A percentile compares a stretch with the other conserved stretches of the same genome.
Evolutionary conservation across 208 protist species (phyloP).

Genomic region (Balamuthia mandrillaris): DNA sequence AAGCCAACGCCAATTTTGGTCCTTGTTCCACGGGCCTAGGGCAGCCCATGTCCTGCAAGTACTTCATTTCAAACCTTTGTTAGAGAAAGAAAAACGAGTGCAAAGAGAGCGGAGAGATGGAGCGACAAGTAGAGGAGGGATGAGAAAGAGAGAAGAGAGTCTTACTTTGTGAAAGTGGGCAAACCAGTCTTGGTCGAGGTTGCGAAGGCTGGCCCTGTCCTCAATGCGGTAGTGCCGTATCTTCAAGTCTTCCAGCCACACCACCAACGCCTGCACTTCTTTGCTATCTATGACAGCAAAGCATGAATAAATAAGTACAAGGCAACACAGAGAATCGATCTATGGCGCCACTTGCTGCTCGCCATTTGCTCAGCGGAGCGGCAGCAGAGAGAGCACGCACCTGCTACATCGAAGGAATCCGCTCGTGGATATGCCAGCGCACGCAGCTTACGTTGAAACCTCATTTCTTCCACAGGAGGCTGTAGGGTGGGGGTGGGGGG

Average conservation of each 20-base stretch:
- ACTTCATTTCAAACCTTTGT: neutral
- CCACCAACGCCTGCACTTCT: constrained; percentile 13
- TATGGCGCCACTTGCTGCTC: no score
- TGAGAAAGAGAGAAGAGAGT: neutral
- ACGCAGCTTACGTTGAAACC: no score
- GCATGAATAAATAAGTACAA: no score
- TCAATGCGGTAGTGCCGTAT: neutral
- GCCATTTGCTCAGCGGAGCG: no score
- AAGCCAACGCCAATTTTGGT: neutral
- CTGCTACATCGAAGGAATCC: no score
- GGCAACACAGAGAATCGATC: no score
- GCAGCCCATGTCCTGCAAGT: neutral
- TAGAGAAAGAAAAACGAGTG: neutral
- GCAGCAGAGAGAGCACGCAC: no score
- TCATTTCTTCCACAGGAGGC: no score
- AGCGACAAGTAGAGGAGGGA: neutral
- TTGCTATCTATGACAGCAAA: no score
- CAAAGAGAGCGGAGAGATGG: neutral
- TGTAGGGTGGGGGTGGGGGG: no score
- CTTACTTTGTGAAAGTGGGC: neutral
- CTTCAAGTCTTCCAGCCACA: constrained; percentile 1
- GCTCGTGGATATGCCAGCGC: no score
- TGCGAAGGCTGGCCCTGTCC: neutral
- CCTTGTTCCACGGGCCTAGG: neutral
- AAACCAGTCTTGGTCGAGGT: neutral